Conservation (phyloP, 2,329 filamentous ascomycete genomes). For the Colletotrichum trifolii region DNA sequence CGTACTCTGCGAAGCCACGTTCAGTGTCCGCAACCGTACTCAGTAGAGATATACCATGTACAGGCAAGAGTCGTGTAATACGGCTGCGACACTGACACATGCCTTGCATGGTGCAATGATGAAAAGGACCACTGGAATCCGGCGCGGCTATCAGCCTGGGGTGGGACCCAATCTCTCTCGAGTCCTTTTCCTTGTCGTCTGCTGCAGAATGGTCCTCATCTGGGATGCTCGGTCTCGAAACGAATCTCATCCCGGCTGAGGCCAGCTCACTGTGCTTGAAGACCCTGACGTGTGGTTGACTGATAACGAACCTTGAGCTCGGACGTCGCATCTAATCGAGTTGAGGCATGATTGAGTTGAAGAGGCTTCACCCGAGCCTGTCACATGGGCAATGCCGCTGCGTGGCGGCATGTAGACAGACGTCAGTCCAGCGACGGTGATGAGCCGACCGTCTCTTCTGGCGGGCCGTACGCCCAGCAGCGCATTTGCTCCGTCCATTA, state of each 20-base stretch:
- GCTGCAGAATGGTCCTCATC: conserved; percentile 9
- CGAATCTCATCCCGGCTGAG: neutral
- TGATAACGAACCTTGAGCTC: neutral
- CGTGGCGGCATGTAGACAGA: neutral
- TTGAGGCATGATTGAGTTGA: neutral
- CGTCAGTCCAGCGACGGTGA: no score
- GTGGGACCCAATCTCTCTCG: conserved; percentile 21
- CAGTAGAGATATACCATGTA: no score
- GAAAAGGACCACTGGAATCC: no score
- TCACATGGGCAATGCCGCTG: conserved; percentile 7
- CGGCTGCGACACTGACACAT: neutral
- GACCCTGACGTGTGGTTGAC: neutral
- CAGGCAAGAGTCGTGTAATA: no score
- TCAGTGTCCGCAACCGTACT: conserved; percentile 3
- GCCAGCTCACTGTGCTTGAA: neutral
- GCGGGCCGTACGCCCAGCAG: no score
- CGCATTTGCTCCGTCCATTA: no score
- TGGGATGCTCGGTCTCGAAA: conserved; percentile 14
- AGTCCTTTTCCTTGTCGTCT: neutral
- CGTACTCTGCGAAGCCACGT: conserved; percentile 25
- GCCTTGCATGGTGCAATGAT: no score
- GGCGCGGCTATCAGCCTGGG: conserved; percentile 5
- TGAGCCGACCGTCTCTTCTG: no score
- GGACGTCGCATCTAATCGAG: neutral
- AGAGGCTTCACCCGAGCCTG: neutral